These are phyloP conservation scores for Asterophora parasitica DNA, from an alignment of 768 basidiomycete species.

Conservation along the genomic window DNA sequence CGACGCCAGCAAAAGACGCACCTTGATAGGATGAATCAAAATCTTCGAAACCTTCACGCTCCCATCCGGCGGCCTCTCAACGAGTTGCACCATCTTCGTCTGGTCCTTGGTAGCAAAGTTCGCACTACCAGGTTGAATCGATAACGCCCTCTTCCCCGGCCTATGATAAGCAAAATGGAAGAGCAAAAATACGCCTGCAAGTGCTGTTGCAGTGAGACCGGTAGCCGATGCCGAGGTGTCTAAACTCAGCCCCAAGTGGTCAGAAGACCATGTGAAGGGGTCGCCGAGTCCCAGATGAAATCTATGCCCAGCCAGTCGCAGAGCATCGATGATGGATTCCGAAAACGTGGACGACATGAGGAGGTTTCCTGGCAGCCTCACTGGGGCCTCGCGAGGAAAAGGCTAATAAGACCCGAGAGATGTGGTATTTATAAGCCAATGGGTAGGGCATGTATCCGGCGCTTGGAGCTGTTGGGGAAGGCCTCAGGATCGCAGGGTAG, in stretches of 20 bases:
- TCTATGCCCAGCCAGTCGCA: constrained; percentile 8
- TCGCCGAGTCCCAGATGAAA: constrained; percentile 1
- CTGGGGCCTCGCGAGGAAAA: no score
- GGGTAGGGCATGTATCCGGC: no score
- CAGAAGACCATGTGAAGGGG: constrained; percentile 10
- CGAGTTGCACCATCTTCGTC: neutral
- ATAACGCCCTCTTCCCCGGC: neutral
- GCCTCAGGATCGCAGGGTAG: constrained; percentile 1
- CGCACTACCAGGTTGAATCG: neutral
- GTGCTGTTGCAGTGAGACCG: neutral
- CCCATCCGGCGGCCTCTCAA: constrained; percentile 19
- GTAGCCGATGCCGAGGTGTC: neutral
- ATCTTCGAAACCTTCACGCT: constrained; percentile 49
- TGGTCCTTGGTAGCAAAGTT: neutral
- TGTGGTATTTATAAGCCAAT: neutral
- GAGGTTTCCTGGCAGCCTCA: no score
- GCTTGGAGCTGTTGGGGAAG: no score
- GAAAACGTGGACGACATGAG: constrained; percentile 4
- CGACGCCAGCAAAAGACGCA: constrained; percentile 16
- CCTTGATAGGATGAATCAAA: constrained; percentile 68
- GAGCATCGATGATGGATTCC: constrained; percentile 5
- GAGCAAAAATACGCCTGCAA: constrained; percentile 6
- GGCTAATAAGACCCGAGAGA: no score
- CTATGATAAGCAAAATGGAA: constrained; percentile 8
- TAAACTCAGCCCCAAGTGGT: neutral